A percentile compares a stretch with the other conserved stretches of the same genome.
phyloP scores from a whole-genome alignment of 179 eudicot genomes.

The Beta lomatogona region DNA sequence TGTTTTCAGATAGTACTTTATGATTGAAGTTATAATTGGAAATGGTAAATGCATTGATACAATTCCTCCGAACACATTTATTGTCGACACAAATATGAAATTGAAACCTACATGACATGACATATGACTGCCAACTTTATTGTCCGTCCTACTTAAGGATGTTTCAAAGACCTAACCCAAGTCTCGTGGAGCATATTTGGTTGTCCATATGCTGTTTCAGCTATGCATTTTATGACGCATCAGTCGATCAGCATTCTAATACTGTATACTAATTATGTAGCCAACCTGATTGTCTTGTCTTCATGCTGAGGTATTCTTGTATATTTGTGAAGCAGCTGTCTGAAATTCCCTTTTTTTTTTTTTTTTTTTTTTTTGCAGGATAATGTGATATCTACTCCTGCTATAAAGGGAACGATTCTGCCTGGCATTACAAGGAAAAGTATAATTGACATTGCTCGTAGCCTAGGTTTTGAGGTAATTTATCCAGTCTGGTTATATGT shows the following conservation, averaged over 20 bases:
- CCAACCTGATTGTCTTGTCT: neutral
- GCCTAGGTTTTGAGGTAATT: slow-evolving; percentile 85
- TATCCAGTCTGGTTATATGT: neutral
- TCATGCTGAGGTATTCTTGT: neutral
- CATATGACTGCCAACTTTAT: neutral
- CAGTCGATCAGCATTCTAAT: neutral
- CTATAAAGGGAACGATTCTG: slow-evolving; percentile 86
- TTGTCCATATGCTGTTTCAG: neutral
- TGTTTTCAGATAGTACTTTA: neutral
- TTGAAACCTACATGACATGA: neutral
- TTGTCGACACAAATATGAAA: neutral
- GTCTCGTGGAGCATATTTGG: neutral
- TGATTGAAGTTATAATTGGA: neutral
- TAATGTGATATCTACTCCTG: slow-evolving; percentile 81
- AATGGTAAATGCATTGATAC: neutral
- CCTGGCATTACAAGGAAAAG: slow-evolving; percentile 98
- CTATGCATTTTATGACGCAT: neutral
- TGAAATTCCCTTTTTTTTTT: neutral
- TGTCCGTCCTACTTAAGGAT: neutral
- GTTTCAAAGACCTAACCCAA: neutral
- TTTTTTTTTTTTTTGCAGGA: slow-evolving; percentile 44
- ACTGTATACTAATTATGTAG: neutral
- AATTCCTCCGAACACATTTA: neutral
- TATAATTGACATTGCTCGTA: slow-evolving; percentile 83
- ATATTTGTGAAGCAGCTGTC: neutral